These are phyloP conservation scores for Lithohypha guttulata DNA, from an alignment of 2,329 filamentous ascomycete genomes.

Conservation along the genomic window DNA sequence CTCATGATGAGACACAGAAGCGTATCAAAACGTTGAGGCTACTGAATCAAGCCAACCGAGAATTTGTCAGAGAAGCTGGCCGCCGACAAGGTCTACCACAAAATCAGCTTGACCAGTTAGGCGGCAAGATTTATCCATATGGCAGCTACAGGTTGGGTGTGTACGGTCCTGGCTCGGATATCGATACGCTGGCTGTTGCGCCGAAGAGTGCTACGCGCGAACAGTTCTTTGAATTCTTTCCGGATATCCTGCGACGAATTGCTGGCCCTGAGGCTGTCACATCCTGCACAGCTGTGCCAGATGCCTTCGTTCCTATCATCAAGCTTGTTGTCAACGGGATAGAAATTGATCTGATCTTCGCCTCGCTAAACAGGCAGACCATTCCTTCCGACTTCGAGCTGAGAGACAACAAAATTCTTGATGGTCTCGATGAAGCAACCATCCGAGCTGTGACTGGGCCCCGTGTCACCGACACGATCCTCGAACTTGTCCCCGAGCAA, in stretches of 20 bases:
- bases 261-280: constrained; percentile 68
- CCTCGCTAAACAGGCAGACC: constrained; percentile 59
- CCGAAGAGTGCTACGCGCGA: constrained; percentile 80
- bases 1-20: constrained; percentile 67
- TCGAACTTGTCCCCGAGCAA: constrained; percentile 76
- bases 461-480: constrained; percentile 84
- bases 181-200: constrained; percentile 86
- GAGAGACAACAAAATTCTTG: constrained; percentile 71
- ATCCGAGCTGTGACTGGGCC: constrained; percentile 88
- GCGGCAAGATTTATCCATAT: constrained; percentile 90
- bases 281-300: constrained; percentile 73
- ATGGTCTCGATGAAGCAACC: constrained; percentile 76
- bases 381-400: constrained; percentile 64
- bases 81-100: constrained; percentile 62
- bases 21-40: constrained; percentile 64
- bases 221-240: constrained; percentile 87
- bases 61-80: constrained; percentile 77
- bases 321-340: constrained; percentile 87
- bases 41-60: constrained; percentile 68
- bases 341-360: constrained; percentile 89
- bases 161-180: constrained; percentile 88
- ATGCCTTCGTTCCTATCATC: constrained; percentile 93
- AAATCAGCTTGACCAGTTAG: constrained; percentile 60
- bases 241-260: constrained; percentile 65
- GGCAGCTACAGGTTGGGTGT: constrained; percentile 92